Conservation (phyloP, 345 rosid species). For the Citrus trifoliata region DNA sequence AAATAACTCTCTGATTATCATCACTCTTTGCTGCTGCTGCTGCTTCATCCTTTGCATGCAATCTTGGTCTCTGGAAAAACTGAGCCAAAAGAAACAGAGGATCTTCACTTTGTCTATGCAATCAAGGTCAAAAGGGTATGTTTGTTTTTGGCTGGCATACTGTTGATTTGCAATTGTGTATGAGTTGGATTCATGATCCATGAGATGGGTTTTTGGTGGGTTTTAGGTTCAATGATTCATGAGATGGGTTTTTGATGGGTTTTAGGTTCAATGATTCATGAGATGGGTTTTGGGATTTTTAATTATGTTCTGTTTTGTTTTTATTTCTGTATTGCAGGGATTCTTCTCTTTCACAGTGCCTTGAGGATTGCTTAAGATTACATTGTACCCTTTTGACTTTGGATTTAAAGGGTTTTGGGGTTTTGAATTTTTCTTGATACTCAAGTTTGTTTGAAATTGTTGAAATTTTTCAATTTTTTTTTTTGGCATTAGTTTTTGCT, state of each 20-base stretch:
- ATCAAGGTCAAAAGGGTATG: conserved; percentile 28
- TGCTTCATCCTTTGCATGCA: conserved; percentile 15
- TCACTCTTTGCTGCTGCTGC: neutral
- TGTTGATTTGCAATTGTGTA: neutral
- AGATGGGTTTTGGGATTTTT: neutral
- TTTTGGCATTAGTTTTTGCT: neutral
- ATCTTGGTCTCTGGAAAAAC: conserved; percentile 11
- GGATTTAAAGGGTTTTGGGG: conserved; percentile 18
- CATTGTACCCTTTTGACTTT: neutral
- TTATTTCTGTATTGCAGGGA: conserved; percentile 19
- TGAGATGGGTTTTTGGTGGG: neutral
- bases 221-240: neutral
- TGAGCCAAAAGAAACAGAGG: conserved; percentile 10
- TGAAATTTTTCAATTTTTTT: neutral
- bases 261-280: neutral
- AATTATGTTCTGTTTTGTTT: neutral
- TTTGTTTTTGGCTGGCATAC: neutral
- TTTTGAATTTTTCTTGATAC: conserved; percentile 25
- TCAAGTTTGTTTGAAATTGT: neutral
- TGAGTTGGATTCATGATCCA: neutral
- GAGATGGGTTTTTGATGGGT: neutral
- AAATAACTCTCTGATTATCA: neutral
- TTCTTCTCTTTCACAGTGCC: conserved; percentile 10
- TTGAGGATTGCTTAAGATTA: conserved; percentile 3
- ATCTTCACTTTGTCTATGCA: conserved; percentile 8